Percentiles rank a stretch among this genome's conserved stretches.
Conservation (phyloP, 345 rosid species). For the Litchi chinensis region DNA sequence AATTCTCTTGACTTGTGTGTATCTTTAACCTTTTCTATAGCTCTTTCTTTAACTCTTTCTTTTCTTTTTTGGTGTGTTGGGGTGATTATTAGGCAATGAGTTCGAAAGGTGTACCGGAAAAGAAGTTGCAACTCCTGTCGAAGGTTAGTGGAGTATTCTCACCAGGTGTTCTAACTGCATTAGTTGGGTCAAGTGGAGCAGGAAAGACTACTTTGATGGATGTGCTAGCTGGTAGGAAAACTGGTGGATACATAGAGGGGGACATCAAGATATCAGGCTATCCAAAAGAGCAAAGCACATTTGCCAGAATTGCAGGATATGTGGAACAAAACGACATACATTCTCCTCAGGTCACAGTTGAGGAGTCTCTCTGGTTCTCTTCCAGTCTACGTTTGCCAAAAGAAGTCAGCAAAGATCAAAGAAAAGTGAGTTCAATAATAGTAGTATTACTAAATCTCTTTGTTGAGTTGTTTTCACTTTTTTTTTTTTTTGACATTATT, state of each 20-base stretch:
- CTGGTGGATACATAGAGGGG: conserved; percentile 91
- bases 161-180: conserved; percentile 90
- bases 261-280: conserved; percentile 80
- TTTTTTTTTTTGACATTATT: conserved; percentile 6
- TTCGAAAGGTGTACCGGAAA: conserved; percentile 70
- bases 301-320: conserved; percentile 91
- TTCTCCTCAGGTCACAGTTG: conserved; percentile 95
- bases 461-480: not conserved
- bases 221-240: conserved; percentile 94
- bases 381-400: conserved; percentile 80
- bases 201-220: conserved; percentile 98
- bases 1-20: not conserved
- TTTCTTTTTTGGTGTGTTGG: not conserved
- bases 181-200: conserved; percentile 97
- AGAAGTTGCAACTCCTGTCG: conserved; percentile 67
- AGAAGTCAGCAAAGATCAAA: conserved; percentile 67
- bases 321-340: conserved; percentile 97
- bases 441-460: conserved; percentile 3
- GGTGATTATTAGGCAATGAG: conserved; percentile 65
- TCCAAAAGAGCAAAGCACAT: conserved; percentile 76
- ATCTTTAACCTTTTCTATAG: conserved; percentile 1
- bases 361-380: conserved; percentile 91
- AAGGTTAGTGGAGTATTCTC: conserved; percentile 91
- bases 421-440: conserved; percentile 43
- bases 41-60: not conserved